Evolutionary conservation across 179 eudicot species (phyloP).

Genomic region (Camellia oleifera): DNA sequence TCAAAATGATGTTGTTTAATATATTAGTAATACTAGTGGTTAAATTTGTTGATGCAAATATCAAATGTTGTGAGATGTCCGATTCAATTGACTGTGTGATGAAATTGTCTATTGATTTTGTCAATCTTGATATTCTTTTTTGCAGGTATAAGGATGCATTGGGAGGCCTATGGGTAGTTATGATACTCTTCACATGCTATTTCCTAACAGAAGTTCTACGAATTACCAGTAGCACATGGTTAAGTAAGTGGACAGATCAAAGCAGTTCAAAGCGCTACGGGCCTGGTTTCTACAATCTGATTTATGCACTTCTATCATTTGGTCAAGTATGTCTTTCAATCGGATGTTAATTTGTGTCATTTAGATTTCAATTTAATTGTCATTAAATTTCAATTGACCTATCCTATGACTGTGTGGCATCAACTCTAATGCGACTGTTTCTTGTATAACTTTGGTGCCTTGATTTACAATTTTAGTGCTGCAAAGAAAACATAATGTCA

Average conservation of each 20-base stretch:
- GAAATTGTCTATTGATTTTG: neutral
- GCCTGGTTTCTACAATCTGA: slow-evolving; percentile 63
- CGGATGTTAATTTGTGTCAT: neutral
- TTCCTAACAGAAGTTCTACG: slow-evolving; percentile 68
- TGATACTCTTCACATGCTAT: slow-evolving; percentile 73
- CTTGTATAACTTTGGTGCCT: neutral
- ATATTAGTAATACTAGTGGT: neutral
- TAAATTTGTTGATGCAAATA: neutral
- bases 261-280: slow-evolving; percentile 44
- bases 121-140: slow-evolving; percentile 2
- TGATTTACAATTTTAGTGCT: neutral
- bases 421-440: neutral
- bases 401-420: neutral
- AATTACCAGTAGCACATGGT: slow-evolving; percentile 87
- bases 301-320: slow-evolving; percentile 80
- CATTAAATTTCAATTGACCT: neutral
- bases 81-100: neutral
- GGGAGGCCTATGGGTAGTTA: slow-evolving; percentile 92
- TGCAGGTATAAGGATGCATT: slow-evolving; percentile 86
- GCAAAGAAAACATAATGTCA: neutral
- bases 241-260: slow-evolving; percentile 87
- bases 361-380: neutral
- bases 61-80: neutral
- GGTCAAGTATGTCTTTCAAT: slow-evolving; percentile 65
- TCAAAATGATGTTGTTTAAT: neutral